phyloP scores from a whole-genome alignment of 106 monocot species.

The Narthecium ossifragum region DNA sequence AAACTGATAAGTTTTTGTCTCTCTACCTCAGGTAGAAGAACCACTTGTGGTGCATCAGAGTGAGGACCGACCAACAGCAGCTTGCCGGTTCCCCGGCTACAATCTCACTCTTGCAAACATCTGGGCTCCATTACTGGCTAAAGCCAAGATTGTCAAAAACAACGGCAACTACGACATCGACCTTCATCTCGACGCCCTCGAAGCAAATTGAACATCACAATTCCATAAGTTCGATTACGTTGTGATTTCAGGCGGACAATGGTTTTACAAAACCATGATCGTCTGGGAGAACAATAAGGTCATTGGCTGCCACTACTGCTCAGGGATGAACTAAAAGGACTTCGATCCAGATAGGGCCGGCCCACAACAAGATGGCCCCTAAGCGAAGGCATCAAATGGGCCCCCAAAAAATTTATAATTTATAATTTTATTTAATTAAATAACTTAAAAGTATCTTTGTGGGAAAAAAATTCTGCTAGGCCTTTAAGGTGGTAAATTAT shows the following conservation, averaged over 20 bases:
- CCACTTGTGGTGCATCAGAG: slow-evolving; percentile 55
- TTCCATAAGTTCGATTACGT: slow-evolving; percentile 48
- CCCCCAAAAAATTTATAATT: too few relatives aligned
- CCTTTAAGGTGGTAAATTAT: too few relatives aligned
- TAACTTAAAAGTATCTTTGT: too few relatives aligned
- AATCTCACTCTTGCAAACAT: slow-evolving; percentile 71
- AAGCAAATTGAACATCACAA: slow-evolving; percentile 47
- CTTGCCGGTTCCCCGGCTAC: slow-evolving; percentile 54
- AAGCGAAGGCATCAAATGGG: too few relatives aligned
- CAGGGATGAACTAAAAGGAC: slow-evolving; percentile 43
- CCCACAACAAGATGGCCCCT: too few relatives aligned
- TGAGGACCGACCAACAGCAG: slow-evolving; percentile 46
- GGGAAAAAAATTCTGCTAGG: too few relatives aligned
- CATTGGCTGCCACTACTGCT: slow-evolving; percentile 66
- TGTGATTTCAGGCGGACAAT: slow-evolving; percentile 61
- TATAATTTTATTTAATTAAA: too few relatives aligned
- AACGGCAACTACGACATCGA: slow-evolving; percentile 35
- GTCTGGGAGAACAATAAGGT: slow-evolving; percentile 51
- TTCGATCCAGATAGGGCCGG: too few relatives aligned
- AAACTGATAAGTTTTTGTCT: neutral
- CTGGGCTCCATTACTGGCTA: slow-evolving; percentile 69
- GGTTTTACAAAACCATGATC: slow-evolving; percentile 77
- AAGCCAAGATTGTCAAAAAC: slow-evolving; percentile 65
- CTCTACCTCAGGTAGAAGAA: slow-evolving; percentile 39
- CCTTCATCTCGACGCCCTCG: slow-evolving; percentile 67